A percentile compares a stretch with the other conserved stretches of the same genome.
Evolutionary conservation across 2,329 filamentous ascomycete genomes (phyloP).

Genomic region (Fusarium citri): DNA sequence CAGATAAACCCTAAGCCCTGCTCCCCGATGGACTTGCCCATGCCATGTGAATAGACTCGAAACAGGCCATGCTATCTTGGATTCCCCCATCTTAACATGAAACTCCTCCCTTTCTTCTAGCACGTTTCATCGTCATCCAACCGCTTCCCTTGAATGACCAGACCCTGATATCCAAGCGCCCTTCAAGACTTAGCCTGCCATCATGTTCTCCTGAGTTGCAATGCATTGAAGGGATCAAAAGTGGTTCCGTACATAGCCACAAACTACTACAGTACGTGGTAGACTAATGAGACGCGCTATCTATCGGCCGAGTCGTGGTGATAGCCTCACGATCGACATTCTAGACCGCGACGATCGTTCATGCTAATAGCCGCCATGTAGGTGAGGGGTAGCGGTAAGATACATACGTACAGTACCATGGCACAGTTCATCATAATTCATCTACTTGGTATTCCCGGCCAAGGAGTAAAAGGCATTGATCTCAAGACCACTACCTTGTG

Average conservation of each 20-base stretch:
- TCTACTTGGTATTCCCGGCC: background rate
- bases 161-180: background rate
- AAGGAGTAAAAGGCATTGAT: background rate
- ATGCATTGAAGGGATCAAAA: background rate
- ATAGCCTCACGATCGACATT: constrained; percentile 30
- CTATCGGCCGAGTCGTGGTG: constrained; percentile 24
- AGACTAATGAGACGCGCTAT: constrained; percentile 1
- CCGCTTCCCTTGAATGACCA: background rate
- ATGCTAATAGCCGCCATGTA: background rate
- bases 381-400: constrained; percentile 13
- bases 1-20: background rate
- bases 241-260: background rate
- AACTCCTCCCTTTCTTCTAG: constrained; percentile 23
- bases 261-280: background rate
- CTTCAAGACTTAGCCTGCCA: background rate
- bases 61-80: constrained; percentile 5
- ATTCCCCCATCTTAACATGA: constrained; percentile 1
- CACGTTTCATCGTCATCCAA: constrained; percentile 27
- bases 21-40: background rate
- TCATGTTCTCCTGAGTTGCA: background rate
- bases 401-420: background rate
- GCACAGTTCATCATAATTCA: background rate
- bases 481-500: background rate
- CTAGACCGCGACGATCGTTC: constrained; percentile 11
- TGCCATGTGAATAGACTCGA: background rate